Evolutionary conservation across 192 early-diverging fungal species (phyloP).

Genomic region (Helicostylum pulchrum): DNA sequence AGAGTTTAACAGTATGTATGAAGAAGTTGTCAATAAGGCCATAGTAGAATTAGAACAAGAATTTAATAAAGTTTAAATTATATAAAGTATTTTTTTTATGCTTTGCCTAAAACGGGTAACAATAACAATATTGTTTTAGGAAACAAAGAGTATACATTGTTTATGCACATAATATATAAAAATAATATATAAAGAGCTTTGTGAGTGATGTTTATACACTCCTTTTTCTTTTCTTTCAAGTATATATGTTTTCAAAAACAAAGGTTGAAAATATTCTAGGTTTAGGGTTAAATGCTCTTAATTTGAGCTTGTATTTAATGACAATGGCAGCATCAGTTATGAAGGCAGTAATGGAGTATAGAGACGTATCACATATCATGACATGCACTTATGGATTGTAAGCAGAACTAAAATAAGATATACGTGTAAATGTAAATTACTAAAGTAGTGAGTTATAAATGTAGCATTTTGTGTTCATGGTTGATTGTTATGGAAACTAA

Average conservation of each 20-base stretch:
- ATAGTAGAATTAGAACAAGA: too few relatives aligned
- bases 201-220: too few relatives aligned
- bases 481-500: constrained; percentile 7
- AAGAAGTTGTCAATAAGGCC: too few relatives aligned
- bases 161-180: too few relatives aligned
- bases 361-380: constrained; percentile 22
- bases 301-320: constrained; percentile 22
- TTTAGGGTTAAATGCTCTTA: constrained; percentile 16
- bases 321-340: constrained; percentile 21
- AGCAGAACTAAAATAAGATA: neutral
- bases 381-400: constrained; percentile 28
- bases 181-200: too few relatives aligned
- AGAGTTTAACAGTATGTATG: too few relatives aligned
- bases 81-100: too few relatives aligned
- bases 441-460: neutral
- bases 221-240: neutral
- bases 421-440: neutral
- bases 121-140: too few relatives aligned
- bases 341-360: constrained; percentile 5
- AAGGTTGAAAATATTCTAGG: constrained; percentile 26
- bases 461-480: neutral
- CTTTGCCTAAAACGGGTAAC: too few relatives aligned
- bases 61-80: too few relatives aligned
- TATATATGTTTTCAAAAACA: constrained; percentile 24
- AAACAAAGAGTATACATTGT: too few relatives aligned